Percentiles rank a stretch among this genome's conserved stretches.
Conservation (phyloP, 176 grass and related monocot genomes). For the Zea luxurians region DNA sequence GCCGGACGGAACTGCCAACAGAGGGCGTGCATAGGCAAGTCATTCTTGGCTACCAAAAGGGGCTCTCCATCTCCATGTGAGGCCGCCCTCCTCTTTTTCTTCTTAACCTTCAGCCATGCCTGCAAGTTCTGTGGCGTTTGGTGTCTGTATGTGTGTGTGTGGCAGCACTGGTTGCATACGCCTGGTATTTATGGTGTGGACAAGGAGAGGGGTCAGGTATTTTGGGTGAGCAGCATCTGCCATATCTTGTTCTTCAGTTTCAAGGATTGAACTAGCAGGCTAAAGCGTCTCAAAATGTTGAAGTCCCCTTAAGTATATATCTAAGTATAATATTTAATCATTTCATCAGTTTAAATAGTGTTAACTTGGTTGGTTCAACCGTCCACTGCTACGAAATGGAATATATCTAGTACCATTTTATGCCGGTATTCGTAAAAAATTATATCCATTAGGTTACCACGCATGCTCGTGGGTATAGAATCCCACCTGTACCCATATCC, state of each 20-base stretch:
- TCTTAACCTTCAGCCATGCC: slow-evolving; percentile 9
- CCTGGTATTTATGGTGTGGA: slow-evolving; percentile 42
- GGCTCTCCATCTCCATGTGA: slow-evolving; percentile 55
- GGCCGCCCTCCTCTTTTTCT: slow-evolving; percentile 34
- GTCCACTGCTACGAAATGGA: no score
- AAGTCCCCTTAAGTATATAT: no score
- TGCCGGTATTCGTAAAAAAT: no score
- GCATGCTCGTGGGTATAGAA: no score
- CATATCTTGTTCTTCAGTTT: not conserved
- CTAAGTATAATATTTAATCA: no score
- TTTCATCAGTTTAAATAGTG: no score
- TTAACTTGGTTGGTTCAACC: no score
- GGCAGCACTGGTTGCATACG: slow-evolving; percentile 9
- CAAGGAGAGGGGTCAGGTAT: slow-evolving; percentile 15
- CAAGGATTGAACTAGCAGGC: not conserved
- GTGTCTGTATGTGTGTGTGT: slow-evolving; percentile 18
- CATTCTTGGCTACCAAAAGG: slow-evolving; percentile 61
- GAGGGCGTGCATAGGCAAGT: slow-evolving; percentile 56
- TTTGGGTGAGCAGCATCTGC: not conserved
- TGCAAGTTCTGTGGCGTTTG: slow-evolving; percentile 5
- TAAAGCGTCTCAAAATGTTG: no score
- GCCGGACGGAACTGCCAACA: not conserved
- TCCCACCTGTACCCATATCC: no score
- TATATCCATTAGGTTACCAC: no score
- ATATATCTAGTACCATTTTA: no score